Base-by-base conservation (phyloP, 192 early-diverging fungal species). In the Podila epicladia region DNA sequence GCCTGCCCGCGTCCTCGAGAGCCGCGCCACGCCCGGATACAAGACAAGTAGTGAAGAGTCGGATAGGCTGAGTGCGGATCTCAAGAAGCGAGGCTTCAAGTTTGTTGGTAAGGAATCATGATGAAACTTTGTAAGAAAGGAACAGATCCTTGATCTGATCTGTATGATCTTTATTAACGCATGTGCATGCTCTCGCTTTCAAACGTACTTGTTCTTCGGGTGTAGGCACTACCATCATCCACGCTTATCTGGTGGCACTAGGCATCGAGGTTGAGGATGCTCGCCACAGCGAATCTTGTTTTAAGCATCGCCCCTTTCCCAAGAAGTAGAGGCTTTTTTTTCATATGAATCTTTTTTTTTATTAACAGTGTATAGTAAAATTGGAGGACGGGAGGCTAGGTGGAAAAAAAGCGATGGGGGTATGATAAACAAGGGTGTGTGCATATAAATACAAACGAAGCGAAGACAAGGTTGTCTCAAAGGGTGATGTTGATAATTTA, bases 31-130 rank as follows among this genome's bases (percentile, higher is more conserved):
- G 20, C n/a, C 53, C n/a, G 59, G 58, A 33, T 58, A 58, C 22
- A n/a, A 69, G 29, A 73, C 71, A 0, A 58, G 48, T 1, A 73
- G 67, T 19, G 77, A 28, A 12, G 59, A 61, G 12, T 80, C 77
- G n/a, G 77, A 80, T 58, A 49, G 77, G 29, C 41, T 80, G 67
- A 80, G 77, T 33, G 66, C 50, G 6, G 77, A 73, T 61, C 67
- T 80, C 6, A 80, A 73, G 67, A 80, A 80, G 60, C 77, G 65
- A 31, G 77, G 77, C 5, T 80, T 80, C 67, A 80, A 80, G 62
- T 80, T 80, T 73, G 77, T 80, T 48, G 77, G 75, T 69, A 69
- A 35, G 64, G 24, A 41, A 53, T 15, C 9, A 13, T 12, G 38
- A 41, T 7, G 38, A 7, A 12, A 1, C 29, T 29, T 41, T 33